Evolutionary conservation across 176 grass and related monocot genomes (phyloP), one percentile per base, ranked within the genome.

Genomic region (Olyra latifolia): DNA sequence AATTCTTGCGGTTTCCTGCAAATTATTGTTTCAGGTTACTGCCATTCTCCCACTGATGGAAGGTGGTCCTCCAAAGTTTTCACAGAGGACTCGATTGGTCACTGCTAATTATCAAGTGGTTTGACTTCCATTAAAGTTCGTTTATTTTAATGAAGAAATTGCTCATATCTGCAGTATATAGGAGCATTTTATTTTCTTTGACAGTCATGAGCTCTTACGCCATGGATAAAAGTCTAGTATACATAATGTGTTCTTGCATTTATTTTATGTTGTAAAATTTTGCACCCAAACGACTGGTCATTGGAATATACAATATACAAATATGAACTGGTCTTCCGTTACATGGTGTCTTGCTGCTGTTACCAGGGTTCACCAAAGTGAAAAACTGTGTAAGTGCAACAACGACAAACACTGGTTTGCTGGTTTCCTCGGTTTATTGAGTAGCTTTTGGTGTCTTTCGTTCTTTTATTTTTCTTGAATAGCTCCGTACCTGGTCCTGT

Each of bases 31-130:
- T 86, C 82, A 96, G 93, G 93, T 96, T 61, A 84, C 68, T 14
- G 60, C 79, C 47, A 53, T 96, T 49, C 59, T 27, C 62, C 82
- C 90, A 5, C 73, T 92, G 48, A 69, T 70, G 83, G 81, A 84
- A 53, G 87, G 62, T 24, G 71, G 38, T 40, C 60, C 85, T 74
- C 80, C 87, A 35, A 96, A 90, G 44, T 90, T 78, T 86, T 88
- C 90, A 43, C 90, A 96, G 69, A 87, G 85, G 82, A 82, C 77
- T 92, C 87, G 59, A 74, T 83, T 96, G 87, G 78, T 88, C 56
- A 87, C 90, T 40, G 75, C 6, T 45, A 83, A 72, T 62, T 96
- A 90, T 75, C 59, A 88, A 50, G 87, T 96, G 27, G 35, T 92
- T 69, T 96, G 84, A 87, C 25, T 69, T 35, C 53, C 56, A 69